These are phyloP conservation scores for Solanum piurae DNA, from an alignment of 257 asterid genomes.

Conservation along the genomic window DNA sequence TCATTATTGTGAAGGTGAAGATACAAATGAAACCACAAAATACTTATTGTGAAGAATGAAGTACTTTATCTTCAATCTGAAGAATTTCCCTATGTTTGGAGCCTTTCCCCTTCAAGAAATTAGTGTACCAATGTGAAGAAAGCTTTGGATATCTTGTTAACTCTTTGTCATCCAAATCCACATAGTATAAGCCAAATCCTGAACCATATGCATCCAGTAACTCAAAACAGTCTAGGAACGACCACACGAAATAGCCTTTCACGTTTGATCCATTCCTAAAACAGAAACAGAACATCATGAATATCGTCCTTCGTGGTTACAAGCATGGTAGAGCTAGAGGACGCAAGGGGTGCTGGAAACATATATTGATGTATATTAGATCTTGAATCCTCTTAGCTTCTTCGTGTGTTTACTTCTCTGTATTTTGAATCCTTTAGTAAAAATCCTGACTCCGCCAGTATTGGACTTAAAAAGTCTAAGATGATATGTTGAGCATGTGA, in stretches of 20 bases:
- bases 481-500: not conserved
- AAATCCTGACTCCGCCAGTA: not conserved
- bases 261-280: conserved; percentile 47
- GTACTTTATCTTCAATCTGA: not conserved
- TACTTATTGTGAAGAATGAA: not conserved
- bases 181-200: conserved; percentile 40
- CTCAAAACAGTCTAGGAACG: conserved; percentile 53
- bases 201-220: conserved; percentile 20
- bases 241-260: conserved; percentile 47
- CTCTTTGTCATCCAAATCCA: conserved; percentile 44
- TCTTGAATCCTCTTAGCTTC: not conserved
- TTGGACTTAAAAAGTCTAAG: not conserved
- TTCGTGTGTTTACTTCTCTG: not conserved
- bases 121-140: conserved; percentile 41
- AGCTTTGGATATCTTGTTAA: conserved; percentile 29
- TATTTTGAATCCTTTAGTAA: not conserved
- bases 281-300: not conserved
- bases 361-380: not conserved
- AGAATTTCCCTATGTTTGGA: not conserved
- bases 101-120: conserved; percentile 32
- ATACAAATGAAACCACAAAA: not conserved
- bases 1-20: not conserved
- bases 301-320: not conserved
- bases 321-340: not conserved
- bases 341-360: not conserved